These are phyloP conservation scores for Mycena metata DNA, from an alignment of 768 basidiomycete species.

Conservation along the genomic window DNA sequence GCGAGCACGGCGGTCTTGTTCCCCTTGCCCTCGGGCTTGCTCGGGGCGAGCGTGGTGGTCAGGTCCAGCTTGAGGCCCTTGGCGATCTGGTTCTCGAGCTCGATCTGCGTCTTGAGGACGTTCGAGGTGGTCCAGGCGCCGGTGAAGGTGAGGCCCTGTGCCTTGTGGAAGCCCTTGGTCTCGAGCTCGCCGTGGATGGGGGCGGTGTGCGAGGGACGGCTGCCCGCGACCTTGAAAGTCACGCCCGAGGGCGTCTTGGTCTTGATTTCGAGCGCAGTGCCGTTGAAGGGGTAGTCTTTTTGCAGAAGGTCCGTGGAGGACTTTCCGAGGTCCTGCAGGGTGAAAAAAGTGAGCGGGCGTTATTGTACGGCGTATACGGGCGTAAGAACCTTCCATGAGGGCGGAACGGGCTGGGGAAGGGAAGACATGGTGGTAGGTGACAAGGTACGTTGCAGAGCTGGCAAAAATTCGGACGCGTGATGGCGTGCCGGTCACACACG, in stretches of 20 bases:
- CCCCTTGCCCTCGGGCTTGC: conserved; percentile 76
- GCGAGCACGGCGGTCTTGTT: conserved; percentile 86
- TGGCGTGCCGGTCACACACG: conserved; percentile 27
- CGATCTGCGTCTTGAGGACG: conserved; percentile 89
- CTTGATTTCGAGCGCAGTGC: conserved; percentile 85
- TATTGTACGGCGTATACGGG: neutral
- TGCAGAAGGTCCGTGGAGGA: conserved; percentile 94
- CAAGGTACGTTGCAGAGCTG: conserved; percentile 5
- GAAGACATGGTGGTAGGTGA: conserved; percentile 76
- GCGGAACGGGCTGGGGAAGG: conserved; percentile 95
- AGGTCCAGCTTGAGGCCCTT: conserved; percentile 98
- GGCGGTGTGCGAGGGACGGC: conserved; percentile 78
- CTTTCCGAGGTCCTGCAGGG: conserved; percentile 90
- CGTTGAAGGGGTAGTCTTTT: conserved; percentile 91
- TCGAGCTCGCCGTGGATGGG: conserved; percentile 92
- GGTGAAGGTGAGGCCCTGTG: conserved; percentile 94
- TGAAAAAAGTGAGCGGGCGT: conserved; percentile 27
- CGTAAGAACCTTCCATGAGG: conserved; percentile 88
- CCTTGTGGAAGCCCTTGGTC: conserved; percentile 92
- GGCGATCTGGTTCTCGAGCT: conserved; percentile 97
- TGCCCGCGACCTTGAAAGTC: conserved; percentile 93
- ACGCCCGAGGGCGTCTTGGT: conserved; percentile 91
- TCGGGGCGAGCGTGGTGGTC: conserved; percentile 84
- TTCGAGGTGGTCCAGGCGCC: conserved; percentile 97
- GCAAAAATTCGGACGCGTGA: conserved; percentile 7